phyloP scores from a whole-genome alignment of 192 early-diverging fungal genomes.

The Phycomyces blakesleeanus region DNA sequence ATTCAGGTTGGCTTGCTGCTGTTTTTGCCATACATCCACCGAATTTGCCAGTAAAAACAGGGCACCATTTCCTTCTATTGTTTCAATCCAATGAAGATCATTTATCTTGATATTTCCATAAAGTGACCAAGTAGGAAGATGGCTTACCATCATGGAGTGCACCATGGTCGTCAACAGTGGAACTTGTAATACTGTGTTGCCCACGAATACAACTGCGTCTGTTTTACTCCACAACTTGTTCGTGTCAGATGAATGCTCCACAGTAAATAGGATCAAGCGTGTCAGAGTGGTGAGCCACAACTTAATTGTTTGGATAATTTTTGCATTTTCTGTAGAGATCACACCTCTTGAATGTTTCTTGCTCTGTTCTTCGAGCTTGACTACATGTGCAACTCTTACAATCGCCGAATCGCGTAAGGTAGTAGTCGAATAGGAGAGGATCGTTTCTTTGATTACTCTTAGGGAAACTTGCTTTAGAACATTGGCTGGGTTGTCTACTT shows the following conservation, averaged over 20 bases:
- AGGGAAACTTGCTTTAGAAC: background rate
- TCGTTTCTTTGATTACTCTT: background rate
- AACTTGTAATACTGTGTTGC: background rate
- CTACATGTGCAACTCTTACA: background rate
- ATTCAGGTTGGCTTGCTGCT: background rate
- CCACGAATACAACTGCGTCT: background rate
- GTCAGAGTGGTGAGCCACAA: conserved; percentile 28
- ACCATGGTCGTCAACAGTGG: conserved; percentile 7
- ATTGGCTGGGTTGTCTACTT: conserved; percentile 4
- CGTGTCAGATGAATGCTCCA: conserved; percentile 12
- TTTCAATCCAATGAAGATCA: background rate
- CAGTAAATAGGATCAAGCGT: conserved; percentile 13
- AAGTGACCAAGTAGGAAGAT: conserved; percentile 4
- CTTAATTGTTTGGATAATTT: conserved; percentile 16
- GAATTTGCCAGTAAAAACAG: conserved; percentile 32
- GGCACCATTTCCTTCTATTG: conserved; percentile 21
- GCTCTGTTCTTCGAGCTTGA: conserved; percentile 12
- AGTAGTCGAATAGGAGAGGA: background rate
- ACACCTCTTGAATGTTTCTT: conserved; percentile 2
- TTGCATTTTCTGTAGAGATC: background rate
- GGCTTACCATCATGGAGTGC: background rate
- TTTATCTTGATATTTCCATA: background rate
- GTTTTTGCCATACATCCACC: conserved; percentile 13
- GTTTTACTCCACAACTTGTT: background rate
- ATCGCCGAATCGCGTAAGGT: background rate